These are phyloP conservation scores for Scopulariopsis brevicaulis DNA, from an alignment of 2,329 filamentous ascomycete species.

Conservation along the genomic window DNA sequence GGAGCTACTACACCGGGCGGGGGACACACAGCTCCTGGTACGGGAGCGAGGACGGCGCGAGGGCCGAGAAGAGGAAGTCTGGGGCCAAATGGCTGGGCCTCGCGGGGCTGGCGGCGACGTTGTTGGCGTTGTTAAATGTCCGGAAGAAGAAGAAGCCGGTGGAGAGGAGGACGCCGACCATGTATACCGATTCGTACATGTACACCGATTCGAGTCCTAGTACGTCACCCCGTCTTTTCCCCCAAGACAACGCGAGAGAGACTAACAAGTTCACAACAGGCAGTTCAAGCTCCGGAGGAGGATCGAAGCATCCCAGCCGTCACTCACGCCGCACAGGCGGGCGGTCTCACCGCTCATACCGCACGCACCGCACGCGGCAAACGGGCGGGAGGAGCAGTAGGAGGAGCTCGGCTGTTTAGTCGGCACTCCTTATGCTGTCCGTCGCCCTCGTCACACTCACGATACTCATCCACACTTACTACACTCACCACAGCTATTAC, in stretches of 20 bases:
- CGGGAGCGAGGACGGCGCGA: constrained; percentile 32
- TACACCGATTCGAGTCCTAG: constrained; percentile 38
- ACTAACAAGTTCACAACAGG: constrained; percentile 7
- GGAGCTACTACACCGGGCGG: constrained; percentile 28
- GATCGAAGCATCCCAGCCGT: constrained; percentile 1
- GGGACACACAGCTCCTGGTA: constrained; percentile 47
- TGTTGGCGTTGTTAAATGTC: constrained; percentile 42
- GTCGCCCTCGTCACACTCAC: background rate
- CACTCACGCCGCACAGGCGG: background rate
- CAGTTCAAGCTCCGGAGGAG: constrained; percentile 11
- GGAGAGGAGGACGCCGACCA: constrained; percentile 28
- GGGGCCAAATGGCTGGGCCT: constrained; percentile 42
- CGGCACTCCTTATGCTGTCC: constrained; percentile 12
- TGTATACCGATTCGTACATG: constrained; percentile 38
- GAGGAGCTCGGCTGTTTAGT: background rate
- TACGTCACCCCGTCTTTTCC: constrained; percentile 24
- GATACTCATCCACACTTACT: background rate
- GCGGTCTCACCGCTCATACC: constrained; percentile 7
- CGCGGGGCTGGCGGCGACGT: constrained; percentile 35
- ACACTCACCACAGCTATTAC: background rate
- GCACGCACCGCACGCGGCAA: constrained; percentile 4
- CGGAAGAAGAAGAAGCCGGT: constrained; percentile 35
- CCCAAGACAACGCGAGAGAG: constrained; percentile 1
- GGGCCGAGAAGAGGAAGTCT: constrained; percentile 38
- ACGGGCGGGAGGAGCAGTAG: background rate